Conservation (phyloP, 106 monocot genomes). For the Dendrobium chrysotoxum region DNA sequence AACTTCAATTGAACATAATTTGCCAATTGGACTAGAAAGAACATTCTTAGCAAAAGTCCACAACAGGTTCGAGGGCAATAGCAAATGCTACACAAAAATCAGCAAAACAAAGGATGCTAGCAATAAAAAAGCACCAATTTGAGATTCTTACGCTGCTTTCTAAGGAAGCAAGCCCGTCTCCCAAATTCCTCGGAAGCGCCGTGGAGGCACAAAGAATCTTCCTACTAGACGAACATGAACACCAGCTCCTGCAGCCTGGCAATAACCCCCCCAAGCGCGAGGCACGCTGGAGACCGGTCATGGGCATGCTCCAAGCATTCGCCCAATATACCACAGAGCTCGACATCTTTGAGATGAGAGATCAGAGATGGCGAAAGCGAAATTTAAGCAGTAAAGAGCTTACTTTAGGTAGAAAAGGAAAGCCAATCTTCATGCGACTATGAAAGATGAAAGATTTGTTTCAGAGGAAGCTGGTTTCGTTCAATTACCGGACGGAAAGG, state of each 20-base stretch:
- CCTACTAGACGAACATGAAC: slow-evolving; percentile 2
- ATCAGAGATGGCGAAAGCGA: not conserved
- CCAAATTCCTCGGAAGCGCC: slow-evolving; percentile 29
- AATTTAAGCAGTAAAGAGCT: not conserved
- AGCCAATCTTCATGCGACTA: not conserved
- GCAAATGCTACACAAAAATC: not conserved
- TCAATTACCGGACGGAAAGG: not conserved
- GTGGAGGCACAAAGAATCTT: slow-evolving; percentile 27
- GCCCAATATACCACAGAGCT: slow-evolving; percentile 16
- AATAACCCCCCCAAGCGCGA: not conserved
- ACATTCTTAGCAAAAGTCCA: not conserved
- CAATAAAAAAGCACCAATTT: not conserved
- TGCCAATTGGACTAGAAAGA: not conserved
- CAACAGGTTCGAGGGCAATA: not conserved
- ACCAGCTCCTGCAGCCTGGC: not conserved
- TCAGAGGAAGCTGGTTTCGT: not conserved
- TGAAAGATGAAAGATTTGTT: not conserved
- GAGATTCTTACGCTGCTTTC: slow-evolving; percentile 29
- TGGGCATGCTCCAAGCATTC: slow-evolving; percentile 9
- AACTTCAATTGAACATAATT: not conserved
- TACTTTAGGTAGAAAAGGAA: not conserved
- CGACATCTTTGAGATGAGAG: slow-evolving; percentile 10
- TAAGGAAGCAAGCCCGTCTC: slow-evolving; percentile 22
- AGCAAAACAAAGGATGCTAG: not conserved
- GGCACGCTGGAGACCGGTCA: not conserved